Evolutionary conservation across 2,329 filamentous ascomycete species (phyloP).

Genomic region (Monosporascus sp.): DNA sequence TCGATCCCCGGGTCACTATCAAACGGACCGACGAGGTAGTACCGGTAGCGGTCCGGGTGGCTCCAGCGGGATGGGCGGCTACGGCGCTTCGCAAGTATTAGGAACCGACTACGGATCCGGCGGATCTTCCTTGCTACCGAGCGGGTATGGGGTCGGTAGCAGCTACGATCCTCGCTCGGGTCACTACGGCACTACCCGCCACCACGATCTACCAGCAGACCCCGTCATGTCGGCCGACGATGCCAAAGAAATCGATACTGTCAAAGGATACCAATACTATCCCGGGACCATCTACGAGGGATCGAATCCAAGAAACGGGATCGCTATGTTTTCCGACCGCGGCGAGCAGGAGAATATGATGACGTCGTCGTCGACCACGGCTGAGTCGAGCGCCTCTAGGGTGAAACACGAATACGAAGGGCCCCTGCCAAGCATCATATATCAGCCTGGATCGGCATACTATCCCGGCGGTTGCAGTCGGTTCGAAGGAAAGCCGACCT

Average conservation of each 20-base stretch:
- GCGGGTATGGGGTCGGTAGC: slow-evolving; percentile 25
- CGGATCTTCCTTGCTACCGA: slow-evolving; percentile 34
- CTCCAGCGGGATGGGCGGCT: slow-evolving; percentile 54
- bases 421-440: slow-evolving; percentile 42
- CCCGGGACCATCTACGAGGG: slow-evolving; percentile 45
- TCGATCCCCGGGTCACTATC: slow-evolving; percentile 75
- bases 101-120: slow-evolving; percentile 33
- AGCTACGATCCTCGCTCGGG: slow-evolving; percentile 35
- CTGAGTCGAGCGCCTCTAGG: slow-evolving; percentile 30
- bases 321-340: slow-evolving; percentile 45
- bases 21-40: slow-evolving; percentile 63
- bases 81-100: slow-evolving; percentile 33
- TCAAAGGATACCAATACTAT: slow-evolving; percentile 52
- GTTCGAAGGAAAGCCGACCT: slow-evolving; percentile 48
- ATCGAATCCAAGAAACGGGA: slow-evolving; percentile 35
- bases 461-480: slow-evolving; percentile 38
- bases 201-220: slow-evolving; percentile 46
- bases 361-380: slow-evolving; percentile 24
- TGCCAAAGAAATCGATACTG: slow-evolving; percentile 41
- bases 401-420: slow-evolving; percentile 46
- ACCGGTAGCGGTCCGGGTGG: slow-evolving; percentile 63
- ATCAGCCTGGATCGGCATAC: slow-evolving; percentile 36
- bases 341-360: slow-evolving; percentile 25
- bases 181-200: slow-evolving; percentile 37
- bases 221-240: slow-evolving; percentile 47